Base-by-base conservation (phyloP, 805 yeast species). In the Metschnikowia rubicola region DNA sequence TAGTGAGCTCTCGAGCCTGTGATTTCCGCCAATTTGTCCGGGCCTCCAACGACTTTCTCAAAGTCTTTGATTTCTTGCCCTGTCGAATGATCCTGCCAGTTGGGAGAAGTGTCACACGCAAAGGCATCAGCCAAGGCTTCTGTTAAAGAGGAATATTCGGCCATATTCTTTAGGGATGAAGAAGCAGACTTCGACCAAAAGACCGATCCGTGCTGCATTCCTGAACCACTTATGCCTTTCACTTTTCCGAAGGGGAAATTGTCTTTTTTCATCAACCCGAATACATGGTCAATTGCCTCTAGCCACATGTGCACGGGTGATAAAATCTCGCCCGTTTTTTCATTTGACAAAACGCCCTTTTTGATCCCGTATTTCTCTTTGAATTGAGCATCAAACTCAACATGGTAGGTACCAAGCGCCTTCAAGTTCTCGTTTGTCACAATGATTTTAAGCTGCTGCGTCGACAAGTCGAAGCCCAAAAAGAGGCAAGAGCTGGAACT, bases 21-120 rank as follows among this genome's bases (percentile, higher is more conserved):
- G 21, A 84, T 64, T 33, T 70, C 57, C 8, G 95, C 90, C 59
- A 90, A 67, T 6, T 67, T 57, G 29, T 91, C 94, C 6, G 67
- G 62, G 8, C 71, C 71, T 3, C 87, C 90, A 10, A 77, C 77
- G 1, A 70, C 70, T 1, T 62, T 61, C 58, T 88, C 94, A 57
- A 88, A 83, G 31, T 64, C 74, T 29, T 69, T 60, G 46, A 87
- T 73, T 62, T 90, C 96, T 17, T 72, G 66, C 4, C 80, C 84
- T 0, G 97, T 90, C 21, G 94, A 84, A 61, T 88, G 96, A 60
- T 90, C 97, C 65, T 90, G 97, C 97, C 97, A 90, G 61, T 91
- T 90, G 8, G 97, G 96, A 4, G 95, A 84, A 35, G 73, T 73
- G 6, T 75, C 70, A 55, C 81, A 74, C 1, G 92, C 71, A 54